These are phyloP conservation scores for Wolfiporia cocos DNA, from an alignment of 1,284 basidiomycete genomes.

Conservation along the genomic window DNA sequence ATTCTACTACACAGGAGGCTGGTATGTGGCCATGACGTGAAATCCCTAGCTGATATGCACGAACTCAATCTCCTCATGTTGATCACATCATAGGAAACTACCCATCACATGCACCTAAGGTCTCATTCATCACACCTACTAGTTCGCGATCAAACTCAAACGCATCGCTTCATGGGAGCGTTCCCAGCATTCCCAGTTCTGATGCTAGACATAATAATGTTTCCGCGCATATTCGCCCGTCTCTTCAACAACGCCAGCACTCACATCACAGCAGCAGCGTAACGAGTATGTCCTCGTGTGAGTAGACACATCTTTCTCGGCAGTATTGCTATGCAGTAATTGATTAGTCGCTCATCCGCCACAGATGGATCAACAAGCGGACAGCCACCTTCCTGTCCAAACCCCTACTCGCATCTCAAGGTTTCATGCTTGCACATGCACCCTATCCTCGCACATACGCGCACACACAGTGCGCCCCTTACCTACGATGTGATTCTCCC, in stretches of 20 bases:
- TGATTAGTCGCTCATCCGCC: background rate
- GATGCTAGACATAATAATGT: slow-evolving; percentile 18
- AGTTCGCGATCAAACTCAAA: slow-evolving; percentile 43
- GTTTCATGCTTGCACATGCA: slow-evolving; percentile 48
- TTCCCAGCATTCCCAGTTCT: slow-evolving; percentile 24
- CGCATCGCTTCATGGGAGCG: slow-evolving; percentile 32
- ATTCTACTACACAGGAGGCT: too few relatives aligned
- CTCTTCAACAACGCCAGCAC: slow-evolving; percentile 36
- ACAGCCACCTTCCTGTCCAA: slow-evolving; percentile 17
- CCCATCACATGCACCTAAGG: slow-evolving; percentile 22
- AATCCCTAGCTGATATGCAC: too few relatives aligned
- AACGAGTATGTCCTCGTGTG: slow-evolving; percentile 25
- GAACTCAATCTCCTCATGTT: too few relatives aligned
- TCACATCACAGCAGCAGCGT: slow-evolving; percentile 32
- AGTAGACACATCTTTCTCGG: slow-evolving; percentile 8
- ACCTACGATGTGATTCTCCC: slow-evolving; percentile 54
- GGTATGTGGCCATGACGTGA: too few relatives aligned
- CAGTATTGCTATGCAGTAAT: background rate
- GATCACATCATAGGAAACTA: too few relatives aligned
- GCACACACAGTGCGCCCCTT: slow-evolving; percentile 49
- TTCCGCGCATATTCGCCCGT: slow-evolving; percentile 27
- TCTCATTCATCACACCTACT: slow-evolving; percentile 25
- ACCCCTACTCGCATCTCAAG: slow-evolving; percentile 33
- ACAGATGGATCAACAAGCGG: slow-evolving; percentile 16
- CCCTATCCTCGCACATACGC: slow-evolving; percentile 50